Evolutionary conservation across 768 basidiomycete species (phyloP), one percentile per base, ranked within the genome.

Genomic region (Lyophyllum shimeji): DNA sequence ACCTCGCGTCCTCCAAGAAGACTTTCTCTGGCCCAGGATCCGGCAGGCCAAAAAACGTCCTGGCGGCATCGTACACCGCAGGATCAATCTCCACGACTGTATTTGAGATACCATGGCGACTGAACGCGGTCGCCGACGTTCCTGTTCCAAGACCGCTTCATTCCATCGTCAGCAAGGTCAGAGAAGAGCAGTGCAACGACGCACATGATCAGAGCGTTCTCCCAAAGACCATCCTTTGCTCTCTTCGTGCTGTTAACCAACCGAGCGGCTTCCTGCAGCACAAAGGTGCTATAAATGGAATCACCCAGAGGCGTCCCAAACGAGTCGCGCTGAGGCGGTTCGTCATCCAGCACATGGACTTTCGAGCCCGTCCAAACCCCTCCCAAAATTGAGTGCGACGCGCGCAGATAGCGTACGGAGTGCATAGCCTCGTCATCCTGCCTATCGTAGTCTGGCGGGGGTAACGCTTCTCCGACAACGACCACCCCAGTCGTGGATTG

Each of bases 61-160:
- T 79, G 15, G 95, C 93, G 24, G 89, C 93, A 13, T 83, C 74
- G 67, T 95, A 95, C 20, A 98, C 95, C 1, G 83, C 87, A 33
- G 92, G 91, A 67, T 98, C 96, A 57, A 96, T 90, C 70, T 98
- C 96, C n/a, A 95, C 82, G 46, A 96, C 82, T 1, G 93, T 92
- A 4, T 89, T 87, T 6, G 80, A 75, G 24, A 95, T 72, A 18
- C 79, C 79, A 58, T 92, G 89, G 23, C 79, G 76, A 46, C 82
- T 75, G 60, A 98, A 85, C 0, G 92, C 80, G 42, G 84, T 82
- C 0, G 92, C 87, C 2, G 91, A 86, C 52, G 91, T 85, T 5
- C 96, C 95, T 18, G 83, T 79, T 18, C 96, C 96, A 29, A 98
- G 82, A 11, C 96, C 96, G 69, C 95, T 97, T 63, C 15, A 55